Conservation (phyloP, 768 basidiomycete genomes). For the Lentinula detonsa region DNA sequence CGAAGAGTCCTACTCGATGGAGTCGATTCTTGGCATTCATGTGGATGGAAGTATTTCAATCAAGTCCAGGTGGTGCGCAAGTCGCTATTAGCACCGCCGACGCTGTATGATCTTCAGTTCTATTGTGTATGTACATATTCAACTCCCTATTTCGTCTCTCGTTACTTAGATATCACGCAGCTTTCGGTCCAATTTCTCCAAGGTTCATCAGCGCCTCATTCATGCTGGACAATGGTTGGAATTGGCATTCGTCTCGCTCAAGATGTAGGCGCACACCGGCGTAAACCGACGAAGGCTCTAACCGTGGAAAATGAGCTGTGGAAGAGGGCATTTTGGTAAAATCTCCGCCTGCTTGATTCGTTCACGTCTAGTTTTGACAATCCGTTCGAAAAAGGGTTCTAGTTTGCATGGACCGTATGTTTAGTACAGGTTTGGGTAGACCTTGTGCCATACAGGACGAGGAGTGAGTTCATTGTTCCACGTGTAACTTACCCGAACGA, state of each 20-base stretch:
- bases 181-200: conserved; percentile 48
- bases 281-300: conserved; percentile 13
- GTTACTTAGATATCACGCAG: conserved; percentile 21
- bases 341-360: background rate
- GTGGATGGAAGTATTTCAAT: conserved; percentile 64
- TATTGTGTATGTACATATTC: conserved; percentile 37
- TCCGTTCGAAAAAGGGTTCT: conserved; percentile 5
- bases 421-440: conserved; percentile 41
- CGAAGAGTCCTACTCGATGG: conserved; percentile 42
- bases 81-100: conserved; percentile 57
- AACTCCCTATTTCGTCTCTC: background rate
- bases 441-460: conserved; percentile 54
- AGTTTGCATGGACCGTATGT: conserved; percentile 9
- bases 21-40: conserved; percentile 32
- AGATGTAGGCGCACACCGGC: conserved; percentile 47
- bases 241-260: conserved; percentile 44
- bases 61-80: conserved; percentile 63
- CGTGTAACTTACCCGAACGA: background rate
- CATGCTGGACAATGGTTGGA: conserved; percentile 65
- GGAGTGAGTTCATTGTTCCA: conserved; percentile 29
- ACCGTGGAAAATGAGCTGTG: conserved; percentile 11
- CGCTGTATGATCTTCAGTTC: conserved; percentile 70
- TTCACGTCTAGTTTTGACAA: background rate
- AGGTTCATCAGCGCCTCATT: conserved; percentile 54
- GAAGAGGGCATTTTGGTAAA: conserved; percentile 12